These are phyloP conservation scores for Immersiporthe knoxdaviesiana DNA, from an alignment of 2,329 filamentous ascomycete species.

Conservation along the genomic window DNA sequence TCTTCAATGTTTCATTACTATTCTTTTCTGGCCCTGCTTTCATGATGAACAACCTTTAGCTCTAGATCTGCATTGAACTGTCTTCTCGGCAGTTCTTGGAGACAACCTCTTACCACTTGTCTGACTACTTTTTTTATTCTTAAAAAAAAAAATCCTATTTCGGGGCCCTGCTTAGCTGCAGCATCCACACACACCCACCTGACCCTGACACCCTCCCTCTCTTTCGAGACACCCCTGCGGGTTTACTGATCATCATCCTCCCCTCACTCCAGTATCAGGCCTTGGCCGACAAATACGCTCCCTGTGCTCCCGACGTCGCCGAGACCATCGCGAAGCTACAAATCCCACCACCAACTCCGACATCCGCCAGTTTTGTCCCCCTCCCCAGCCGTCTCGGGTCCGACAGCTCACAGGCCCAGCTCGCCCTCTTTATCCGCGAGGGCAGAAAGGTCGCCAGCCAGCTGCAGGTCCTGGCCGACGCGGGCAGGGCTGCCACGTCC, in stretches of 20 bases:
- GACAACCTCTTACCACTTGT: constrained; percentile 31
- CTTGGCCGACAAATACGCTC: constrained; percentile 69
- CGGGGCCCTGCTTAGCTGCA: neutral
- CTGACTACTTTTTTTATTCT: constrained; percentile 19
- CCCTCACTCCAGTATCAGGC: constrained; percentile 59
- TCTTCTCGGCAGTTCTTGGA: constrained; percentile 24
- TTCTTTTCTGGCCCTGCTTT: neutral
- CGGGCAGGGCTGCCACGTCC: constrained; percentile 55
- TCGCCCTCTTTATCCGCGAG: constrained; percentile 67
- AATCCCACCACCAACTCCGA: constrained; percentile 61
- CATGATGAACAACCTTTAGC: constrained; percentile 47
- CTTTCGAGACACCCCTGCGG: neutral
- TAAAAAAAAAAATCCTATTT: neutral
- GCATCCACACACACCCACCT: constrained; percentile 2
- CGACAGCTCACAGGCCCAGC: constrained; percentile 56
- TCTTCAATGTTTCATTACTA: neutral
- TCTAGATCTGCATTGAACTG: constrained; percentile 35
- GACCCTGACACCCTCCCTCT: constrained; percentile 15
- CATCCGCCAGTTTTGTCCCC: constrained; percentile 56
- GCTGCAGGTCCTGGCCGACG: constrained; percentile 51
- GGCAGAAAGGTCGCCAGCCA: constrained; percentile 62
- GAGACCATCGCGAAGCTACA: constrained; percentile 69
- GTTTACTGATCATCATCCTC: constrained; percentile 18
- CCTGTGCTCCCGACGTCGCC: constrained; percentile 66
- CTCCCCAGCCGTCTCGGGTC: constrained; percentile 53